These are phyloP conservation scores for Colletotrichum higginsianum DNA, from an alignment of 2,329 filamentous ascomycete genomes.

Conservation along the genomic window DNA sequence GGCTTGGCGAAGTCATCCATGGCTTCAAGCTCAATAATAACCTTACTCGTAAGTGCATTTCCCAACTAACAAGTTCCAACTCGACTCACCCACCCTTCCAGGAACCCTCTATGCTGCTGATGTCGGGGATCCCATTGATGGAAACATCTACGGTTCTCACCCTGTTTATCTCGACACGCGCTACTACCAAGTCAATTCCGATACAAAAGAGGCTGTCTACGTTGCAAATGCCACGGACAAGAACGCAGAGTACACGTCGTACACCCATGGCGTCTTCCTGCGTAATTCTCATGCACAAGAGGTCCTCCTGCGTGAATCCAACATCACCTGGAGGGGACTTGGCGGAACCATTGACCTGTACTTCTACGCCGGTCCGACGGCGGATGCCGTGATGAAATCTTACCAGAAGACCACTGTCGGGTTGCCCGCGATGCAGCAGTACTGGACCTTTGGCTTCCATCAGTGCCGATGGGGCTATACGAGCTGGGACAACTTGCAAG, in stretches of 20 bases:
- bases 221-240: conserved; percentile 67
- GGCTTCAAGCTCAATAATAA: conserved; percentile 81
- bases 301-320: conserved; percentile 73
- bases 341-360: conserved; percentile 86
- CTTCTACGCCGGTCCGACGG: conserved; percentile 81
- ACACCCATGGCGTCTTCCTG: conserved; percentile 83
- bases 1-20: conserved; percentile 81
- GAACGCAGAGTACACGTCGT: conserved; percentile 69
- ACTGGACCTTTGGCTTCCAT: conserved; percentile 86
- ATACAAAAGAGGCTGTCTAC: conserved; percentile 65
- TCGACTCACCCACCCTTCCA: conserved; percentile 43
- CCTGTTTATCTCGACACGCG: conserved; percentile 86
- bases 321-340: conserved; percentile 80
- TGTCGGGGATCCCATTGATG: conserved; percentile 73
- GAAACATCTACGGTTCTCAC: conserved; percentile 83
- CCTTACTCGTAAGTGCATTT: conserved; percentile 67
- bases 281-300: conserved; percentile 86
- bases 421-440: conserved; percentile 83
- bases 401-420: conserved; percentile 79
- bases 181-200: conserved; percentile 74
- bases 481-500: conserved; percentile 78
- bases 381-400: conserved; percentile 76
- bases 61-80: background rate
- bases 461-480: conserved; percentile 88
- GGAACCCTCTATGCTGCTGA: conserved; percentile 75